Conservation (phyloP, 768 basidiomycete genomes). For the Amyloporia xantha region DNA sequence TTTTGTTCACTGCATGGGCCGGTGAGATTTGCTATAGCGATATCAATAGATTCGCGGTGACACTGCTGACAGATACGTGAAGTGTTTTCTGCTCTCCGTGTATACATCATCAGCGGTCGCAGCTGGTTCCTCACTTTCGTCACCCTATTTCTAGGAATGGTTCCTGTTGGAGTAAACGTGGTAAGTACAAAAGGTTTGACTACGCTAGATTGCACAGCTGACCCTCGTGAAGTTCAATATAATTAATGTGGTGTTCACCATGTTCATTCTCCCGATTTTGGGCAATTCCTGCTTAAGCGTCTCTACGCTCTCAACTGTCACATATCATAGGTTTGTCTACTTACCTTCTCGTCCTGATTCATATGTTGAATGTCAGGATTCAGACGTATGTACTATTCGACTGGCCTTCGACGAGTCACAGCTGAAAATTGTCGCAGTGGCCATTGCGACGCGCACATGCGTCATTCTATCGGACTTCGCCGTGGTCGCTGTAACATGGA, state of each 20-base stretch:
- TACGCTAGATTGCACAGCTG: background rate
- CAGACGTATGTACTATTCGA: no score
- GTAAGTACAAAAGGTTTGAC: background rate
- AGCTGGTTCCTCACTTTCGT: background rate
- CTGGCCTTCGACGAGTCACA: no score
- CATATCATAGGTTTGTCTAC: background rate
- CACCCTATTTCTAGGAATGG: background rate
- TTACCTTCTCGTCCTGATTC: background rate
- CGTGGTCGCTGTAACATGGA: slow-evolving; percentile 5
- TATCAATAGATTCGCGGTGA: background rate
- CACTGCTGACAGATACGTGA: background rate
- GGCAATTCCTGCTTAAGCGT: no score
- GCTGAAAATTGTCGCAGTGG: no score
- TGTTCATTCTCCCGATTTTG: no score
- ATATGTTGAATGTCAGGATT: background rate
- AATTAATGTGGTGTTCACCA: background rate
- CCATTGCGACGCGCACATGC: slow-evolving; percentile 1
- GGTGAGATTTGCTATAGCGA: background rate
- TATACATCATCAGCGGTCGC: slow-evolving; percentile 4
- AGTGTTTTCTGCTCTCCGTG: background rate
- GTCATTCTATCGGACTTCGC: slow-evolving; percentile 3
- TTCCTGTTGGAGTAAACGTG: slow-evolving; percentile 2
- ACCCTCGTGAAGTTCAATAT: background rate
- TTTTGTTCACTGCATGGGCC: background rate
- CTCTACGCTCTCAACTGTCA: background rate